phyloP scores from a whole-genome alignment of 2,329 filamentous ascomycete genomes.

The Madurella mycetomatis region DNA sequence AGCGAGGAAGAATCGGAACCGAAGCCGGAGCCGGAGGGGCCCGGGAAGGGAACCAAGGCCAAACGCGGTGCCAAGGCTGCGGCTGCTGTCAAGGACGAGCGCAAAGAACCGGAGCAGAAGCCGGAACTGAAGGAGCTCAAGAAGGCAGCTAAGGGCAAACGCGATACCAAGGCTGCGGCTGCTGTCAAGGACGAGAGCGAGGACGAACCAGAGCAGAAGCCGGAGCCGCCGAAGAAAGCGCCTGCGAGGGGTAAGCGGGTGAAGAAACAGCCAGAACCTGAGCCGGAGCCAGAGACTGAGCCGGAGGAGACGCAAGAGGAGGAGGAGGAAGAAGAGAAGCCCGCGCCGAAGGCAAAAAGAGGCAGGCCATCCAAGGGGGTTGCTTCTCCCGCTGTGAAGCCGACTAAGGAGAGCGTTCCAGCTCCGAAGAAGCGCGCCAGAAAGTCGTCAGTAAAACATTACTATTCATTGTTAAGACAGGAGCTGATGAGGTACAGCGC shows the following conservation, averaged over 20 bases:
- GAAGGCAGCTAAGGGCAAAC: conserved; percentile 12
- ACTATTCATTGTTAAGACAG: neutral
- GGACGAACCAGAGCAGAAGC: neutral
- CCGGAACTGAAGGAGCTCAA: conserved; percentile 12
- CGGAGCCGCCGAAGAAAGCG: conserved; percentile 17
- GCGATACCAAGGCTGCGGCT: conserved; percentile 20
- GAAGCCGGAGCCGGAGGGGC: too few species aligned
- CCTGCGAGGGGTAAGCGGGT: conserved; percentile 10
- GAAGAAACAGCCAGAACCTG: conserved; percentile 10
- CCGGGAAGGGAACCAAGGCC: too few species aligned
- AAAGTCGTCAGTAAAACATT: conserved; percentile 10
- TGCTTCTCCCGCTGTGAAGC: neutral
- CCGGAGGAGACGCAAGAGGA: conserved; percentile 4
- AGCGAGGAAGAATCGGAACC: neutral
- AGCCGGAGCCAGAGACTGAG: conserved; percentile 6
- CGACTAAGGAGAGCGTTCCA: neutral
- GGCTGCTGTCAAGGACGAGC: too few species aligned
- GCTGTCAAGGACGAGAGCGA: conserved; percentile 7
- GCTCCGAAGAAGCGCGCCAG: conserved; percentile 13
- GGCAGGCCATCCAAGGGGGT: conserved; percentile 7
- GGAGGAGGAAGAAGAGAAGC: conserved; percentile 12
- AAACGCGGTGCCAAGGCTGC: too few species aligned
- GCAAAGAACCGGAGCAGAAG: too few species aligned
- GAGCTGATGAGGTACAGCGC: neutral
- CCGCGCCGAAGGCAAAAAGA: conserved; percentile 15